Base-by-base conservation (phyloP, 2,329 filamentous ascomycete species). In the Xylariaceae sp. region DNA sequence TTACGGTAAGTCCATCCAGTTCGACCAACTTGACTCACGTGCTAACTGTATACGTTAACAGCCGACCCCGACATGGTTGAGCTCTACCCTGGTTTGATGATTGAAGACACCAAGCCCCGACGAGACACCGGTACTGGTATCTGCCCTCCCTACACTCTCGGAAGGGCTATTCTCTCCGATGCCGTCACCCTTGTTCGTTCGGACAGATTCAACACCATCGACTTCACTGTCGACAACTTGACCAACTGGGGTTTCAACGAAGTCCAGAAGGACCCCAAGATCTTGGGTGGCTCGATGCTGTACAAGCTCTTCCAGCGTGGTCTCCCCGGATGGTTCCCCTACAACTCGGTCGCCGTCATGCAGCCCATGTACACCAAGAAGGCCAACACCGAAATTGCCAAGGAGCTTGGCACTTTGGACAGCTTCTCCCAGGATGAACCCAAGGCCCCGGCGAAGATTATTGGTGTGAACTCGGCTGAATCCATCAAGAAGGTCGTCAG, bases 81-180 rank as follows among this genome's bases (percentile, higher is more conserved):
- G 68, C 76, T 89, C 4, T 89, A 89, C 67, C 86, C 87, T 0
- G 87, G 87, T 8, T 73, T 89, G 1, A 80, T 88, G 61, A 75
- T 82, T n/a, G 84, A 87, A 68, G 78, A 83, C 55, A 74, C 76
- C 35, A 85, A 85, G 67, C 75, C 77, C 0, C 73, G 75, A 0
- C 78, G 79, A 58, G 71, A 75, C 49, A 77, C 83, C 0, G 82
- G 82, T 1, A 78, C 76, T 55, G 82, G 82, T 15, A 75, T 83
- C 17, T 78, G 77, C 55, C 78, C 77, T 0, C 79, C 78, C 0
- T 84, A 80, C 67, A 82, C 82, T 0, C 77, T 82, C 6, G 80
- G 79, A 1, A 76, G 80, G 51, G 81, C 82, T 45, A 78, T 86
- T 8, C 73, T 87, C 17, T 83, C 82, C 1, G 84, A 87, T 64